Base-by-base conservation (phyloP, 495 filamentous ascomycete species). In the Xylaria flabelliformis region DNA sequence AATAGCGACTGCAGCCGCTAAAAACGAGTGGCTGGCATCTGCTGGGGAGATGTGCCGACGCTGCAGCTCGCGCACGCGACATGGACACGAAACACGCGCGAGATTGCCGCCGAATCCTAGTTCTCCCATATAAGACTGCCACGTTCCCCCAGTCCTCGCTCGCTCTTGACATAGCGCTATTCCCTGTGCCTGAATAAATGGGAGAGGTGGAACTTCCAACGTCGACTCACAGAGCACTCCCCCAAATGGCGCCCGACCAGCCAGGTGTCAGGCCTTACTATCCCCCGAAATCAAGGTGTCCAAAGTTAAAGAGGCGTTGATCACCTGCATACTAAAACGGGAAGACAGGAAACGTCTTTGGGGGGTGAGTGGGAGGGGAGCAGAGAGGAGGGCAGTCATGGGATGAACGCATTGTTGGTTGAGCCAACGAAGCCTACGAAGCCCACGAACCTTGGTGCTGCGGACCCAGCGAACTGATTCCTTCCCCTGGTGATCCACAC, bases 81-180 rank as follows among this genome's bases (percentile, higher is more conserved):
- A 56, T 55, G 64, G 53, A 74, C 77, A 79, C 77, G 77, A 79
- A 76, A 79, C 73, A 79, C 59, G 77, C 77, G 77, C 77, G 77
- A 77, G 66, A 70, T 55, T 71, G 50, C 67, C 68, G 71, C 72
- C 59, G 64, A 3, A 69, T 73, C 65, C 72, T 59, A 64, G 65
- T 59, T 70, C 62, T 32, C 32, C 69, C 73, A 71, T 75, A 75
- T 76, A 78, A 78, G 71, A 68, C 71, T 63, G 67, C 64, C 76
- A 75, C 71, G 74, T 71, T 71, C 69, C 29, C 69, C 69, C 69
- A 71, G 69, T 71, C 69, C 50, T 64, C 69, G 46, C 69, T 56
- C 59, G 46, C 56, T n/a, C 59, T 71, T 48, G 50, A 64, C 69
- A 71, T 62, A 42, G 59, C 62, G 46, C 59, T 64, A 24, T 55